Evolutionary conservation across 805 yeast species (phyloP), one percentile per base, ranked within the genome.

Genomic region (Schwanniomyces polymorphus): DNA sequence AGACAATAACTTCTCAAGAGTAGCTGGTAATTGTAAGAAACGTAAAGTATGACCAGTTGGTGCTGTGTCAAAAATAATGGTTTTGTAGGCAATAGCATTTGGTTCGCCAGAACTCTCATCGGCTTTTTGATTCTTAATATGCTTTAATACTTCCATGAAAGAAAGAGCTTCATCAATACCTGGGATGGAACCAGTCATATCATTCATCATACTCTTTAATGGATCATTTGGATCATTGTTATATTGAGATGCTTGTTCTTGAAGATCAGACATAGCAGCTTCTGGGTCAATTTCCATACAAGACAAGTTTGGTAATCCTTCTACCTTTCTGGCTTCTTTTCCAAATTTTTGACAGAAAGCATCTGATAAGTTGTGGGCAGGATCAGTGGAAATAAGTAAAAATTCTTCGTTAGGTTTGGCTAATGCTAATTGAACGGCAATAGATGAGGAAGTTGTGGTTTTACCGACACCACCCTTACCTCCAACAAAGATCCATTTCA

Each of bases 391-490:
- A 59, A 94, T 94, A 58, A 94, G 75, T 51, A 94, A 75, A 57
- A 90, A 95, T 58, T 87, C 85, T 55, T 90, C 91, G 14, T 67
- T 54, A 29, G 96, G 95, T 63, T 95, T 86, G 47, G 79, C 75
- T 51, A 87, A 69, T 14, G 99, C 97, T 65, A 94, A 80, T 70
- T 94, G 98, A 52, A 91, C 86, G 18, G 99, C 96, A 56, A 94
- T 79, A 21, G 97, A 91, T 41, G 97, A 91, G 1, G 98, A 92
- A 3, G 97, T 88, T 23, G 99, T 94, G 53, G 99, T 94, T 67
- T 94, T 94, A 60, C 99, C 99, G 26, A 94, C 99, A 70, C 99
- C 99, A 67, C 99, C 99, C 75, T 94, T 94, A 57, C 99, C 99
- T 55, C 99, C 99, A 38, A 92, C 98, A 61, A 94, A 94, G 53